Base-by-base conservation (phyloP, 768 basidiomycete species). In the Gloeostereum incarnatum region DNA sequence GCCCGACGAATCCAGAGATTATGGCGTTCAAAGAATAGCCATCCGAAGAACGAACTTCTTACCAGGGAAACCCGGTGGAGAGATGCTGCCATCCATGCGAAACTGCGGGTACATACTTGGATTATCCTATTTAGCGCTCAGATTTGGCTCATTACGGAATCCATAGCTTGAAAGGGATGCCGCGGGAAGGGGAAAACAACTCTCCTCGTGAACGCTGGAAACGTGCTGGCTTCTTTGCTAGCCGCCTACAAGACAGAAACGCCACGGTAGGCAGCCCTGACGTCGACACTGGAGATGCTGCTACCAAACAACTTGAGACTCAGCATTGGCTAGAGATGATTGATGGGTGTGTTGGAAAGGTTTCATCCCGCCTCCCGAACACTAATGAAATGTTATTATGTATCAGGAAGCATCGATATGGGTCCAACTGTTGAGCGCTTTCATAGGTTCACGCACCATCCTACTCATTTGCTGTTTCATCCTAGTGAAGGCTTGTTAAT, bases 311-410 rank as follows among this genome's bases (percentile, higher is more conserved):
- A 9, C 58, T 80, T 8, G 75, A 78, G 51, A 70, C 68, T 1
- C 75, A 78, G 46, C 75, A 78, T 49, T 78, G 74, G 73, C 54
- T 78, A n/a, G 76, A 78, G 48, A 58, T 78, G 20, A 65, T 78
- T 21, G 77, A 78, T 47, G 64, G 61, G 73, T 74, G 35, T 36
- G 65, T 55, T n/a, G n/a, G n/a, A n/a, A n/a, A n/a, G n/a, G 13
- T 34, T 13, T 4, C 16, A 4, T 36, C 21, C 6, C 13, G 5
- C 3, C 10, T 9, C 22, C 9, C 3, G 17, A 18, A 19, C 10
- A 14, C 1, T 7, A 25, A 19, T 27, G 26, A 17, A 36, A 26
- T 29, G 20, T 20, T 16, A 16, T 24, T 27, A 32, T 17, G 7
- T 42, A 29, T 6, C 40, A 66, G 74, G 22, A 78, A 76, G 47